Conservation (phyloP, 139 green algal species). For the Ettlia oleoabundans region DNA sequence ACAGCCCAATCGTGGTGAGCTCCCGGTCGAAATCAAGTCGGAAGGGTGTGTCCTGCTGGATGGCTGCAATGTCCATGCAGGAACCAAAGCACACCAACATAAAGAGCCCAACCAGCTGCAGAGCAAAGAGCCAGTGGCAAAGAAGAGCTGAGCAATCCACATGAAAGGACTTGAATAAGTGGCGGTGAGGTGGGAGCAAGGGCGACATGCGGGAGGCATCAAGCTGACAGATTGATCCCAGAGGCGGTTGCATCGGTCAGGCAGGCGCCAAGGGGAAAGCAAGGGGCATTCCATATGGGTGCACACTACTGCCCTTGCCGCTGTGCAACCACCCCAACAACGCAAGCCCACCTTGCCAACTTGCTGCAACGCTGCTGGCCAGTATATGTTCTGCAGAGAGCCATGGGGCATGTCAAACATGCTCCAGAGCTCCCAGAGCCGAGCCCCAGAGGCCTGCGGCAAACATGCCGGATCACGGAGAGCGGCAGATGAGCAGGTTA, state of each 20-base stretch:
- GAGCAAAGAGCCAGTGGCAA: neutral
- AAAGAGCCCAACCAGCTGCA: slow-evolving; percentile 61
- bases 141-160: too few species aligned
- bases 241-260: too few species aligned
- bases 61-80: slow-evolving; percentile 75
- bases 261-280: too few species aligned
- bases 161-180: too few species aligned
- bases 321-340: neutral
- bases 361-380: slow-evolving; percentile 12
- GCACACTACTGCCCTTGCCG: neutral
- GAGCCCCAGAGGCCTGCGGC: neutral
- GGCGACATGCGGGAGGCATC: neutral
- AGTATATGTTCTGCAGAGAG: slow-evolving; percentile 21
- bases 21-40: slow-evolving; percentile 77
- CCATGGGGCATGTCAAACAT: slow-evolving; percentile 63
- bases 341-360: slow-evolving; percentile 17
- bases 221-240: neutral
- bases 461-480: too few species aligned
- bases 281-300: too few species aligned
- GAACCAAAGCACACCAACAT: slow-evolving; percentile 79
- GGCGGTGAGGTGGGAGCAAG: neutral
- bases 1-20: slow-evolving; percentile 67
- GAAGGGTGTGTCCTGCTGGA: slow-evolving; percentile 63
- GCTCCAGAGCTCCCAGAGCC: slow-evolving; percentile 64
- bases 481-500: neutral